Base-by-base conservation (phyloP, 2,329 filamentous ascomycete species). In the Fonsecaea monophora region DNA sequence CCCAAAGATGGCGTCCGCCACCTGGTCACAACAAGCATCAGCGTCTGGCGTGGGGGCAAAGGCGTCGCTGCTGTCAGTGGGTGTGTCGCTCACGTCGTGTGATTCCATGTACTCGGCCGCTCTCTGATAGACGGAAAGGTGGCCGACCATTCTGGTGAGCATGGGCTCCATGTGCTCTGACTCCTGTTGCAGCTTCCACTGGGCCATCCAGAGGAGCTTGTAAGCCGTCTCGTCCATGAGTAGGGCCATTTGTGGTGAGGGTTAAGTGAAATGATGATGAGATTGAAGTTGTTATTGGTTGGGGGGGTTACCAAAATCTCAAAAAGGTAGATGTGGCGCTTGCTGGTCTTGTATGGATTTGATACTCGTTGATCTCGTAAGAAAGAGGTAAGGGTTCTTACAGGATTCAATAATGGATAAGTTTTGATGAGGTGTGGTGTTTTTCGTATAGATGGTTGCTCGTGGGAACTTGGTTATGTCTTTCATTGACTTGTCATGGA, bases 111-210 rank as follows among this genome's bases (percentile, higher is more conserved):
- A 64, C 35, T 64, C 37, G 4, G 57, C 57, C 3, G 56, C 62
- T 38, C 59, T 50, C 5, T 45, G 56, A 37, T 64, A 67, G 1
- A 67, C 62, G 12, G 65, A 59, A 34, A 61, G 25, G 45, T 67
- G 59, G 15, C 65, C 65, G 18, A 67, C 61, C 38, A 67, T 57
- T 18, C 59, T 67, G 30, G 42, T 53, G n/a, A 67, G 48, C 15
- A 40, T 55, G n/a, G 62, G 61, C 38, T 67, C 65, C 18, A 61
- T 53, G 34, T 61, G 65, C 25, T 34, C 18, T 13, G 58, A 67
- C 53, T 67, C 65, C 21, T 55, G 57, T 30, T 64, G 65, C 9
- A 67, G 53, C 45, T 64, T 67, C 61, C 61, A 67, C 32, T 53
- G 54, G 8, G 65, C 58, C n/a, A 63, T 42, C 62, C 65, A 64